phyloP scores from a whole-genome alignment of 257 asterid species.

The Anisodus acutangulus region DNA sequence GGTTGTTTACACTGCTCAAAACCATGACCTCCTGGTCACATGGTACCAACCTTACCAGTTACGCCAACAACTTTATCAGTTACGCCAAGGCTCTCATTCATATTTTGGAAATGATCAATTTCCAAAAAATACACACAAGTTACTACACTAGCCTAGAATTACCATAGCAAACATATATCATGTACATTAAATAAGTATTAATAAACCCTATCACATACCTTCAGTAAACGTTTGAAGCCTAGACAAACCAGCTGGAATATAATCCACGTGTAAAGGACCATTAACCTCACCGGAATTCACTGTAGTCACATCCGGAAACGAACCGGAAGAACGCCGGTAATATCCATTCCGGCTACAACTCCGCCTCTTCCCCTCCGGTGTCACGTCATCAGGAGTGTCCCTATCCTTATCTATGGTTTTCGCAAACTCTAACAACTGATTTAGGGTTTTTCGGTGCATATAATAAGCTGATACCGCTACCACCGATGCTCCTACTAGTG shows the following conservation, averaged over 20 bases:
- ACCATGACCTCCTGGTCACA: too few species aligned
- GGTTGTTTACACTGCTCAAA: too few species aligned
- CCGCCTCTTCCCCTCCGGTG: neutral
- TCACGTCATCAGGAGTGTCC: conserved; percentile 38
- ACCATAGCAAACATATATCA: neutral
- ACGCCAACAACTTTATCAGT: too few species aligned
- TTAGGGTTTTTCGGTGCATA: conserved; percentile 88
- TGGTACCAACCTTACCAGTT: too few species aligned
- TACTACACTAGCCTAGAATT: neutral
- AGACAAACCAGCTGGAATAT: conserved; percentile 72
- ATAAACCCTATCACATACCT: conserved; percentile 49
- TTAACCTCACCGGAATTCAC: conserved; percentile 45
- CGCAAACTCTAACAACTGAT: conserved; percentile 79
- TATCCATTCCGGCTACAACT: conserved; percentile 34
- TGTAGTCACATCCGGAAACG: conserved; percentile 73
- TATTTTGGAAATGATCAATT: conserved; percentile 19
- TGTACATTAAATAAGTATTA: neutral
- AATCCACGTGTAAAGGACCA: conserved; percentile 61
- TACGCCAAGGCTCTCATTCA: neutral
- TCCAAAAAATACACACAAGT: neutral
- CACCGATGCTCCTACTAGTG: conserved; percentile 85
- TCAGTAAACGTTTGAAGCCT: conserved; percentile 74
- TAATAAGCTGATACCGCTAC: conserved; percentile 94
- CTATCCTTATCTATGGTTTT: conserved; percentile 64
- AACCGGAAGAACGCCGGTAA: conserved; percentile 64